phyloP scores from a whole-genome alignment of 108 stramenopile genomes.

The Cylindrotheca fusiformis region DNA sequence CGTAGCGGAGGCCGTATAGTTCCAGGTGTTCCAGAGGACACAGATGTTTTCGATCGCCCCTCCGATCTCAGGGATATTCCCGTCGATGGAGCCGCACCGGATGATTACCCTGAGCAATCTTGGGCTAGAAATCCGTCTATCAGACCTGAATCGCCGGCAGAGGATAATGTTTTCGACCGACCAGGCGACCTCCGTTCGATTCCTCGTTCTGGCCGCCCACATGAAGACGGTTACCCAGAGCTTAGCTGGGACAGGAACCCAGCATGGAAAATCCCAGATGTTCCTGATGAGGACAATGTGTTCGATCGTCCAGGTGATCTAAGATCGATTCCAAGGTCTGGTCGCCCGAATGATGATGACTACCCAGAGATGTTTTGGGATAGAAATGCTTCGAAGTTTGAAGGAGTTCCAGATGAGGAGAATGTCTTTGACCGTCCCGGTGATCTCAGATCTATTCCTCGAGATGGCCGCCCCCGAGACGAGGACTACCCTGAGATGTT shows the following conservation, averaged over 20 bases:
- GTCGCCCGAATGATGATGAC: constrained; percentile 14
- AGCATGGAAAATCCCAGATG: constrained; percentile 5
- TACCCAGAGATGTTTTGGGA: constrained; percentile 21
- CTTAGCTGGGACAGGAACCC: constrained; percentile 18
- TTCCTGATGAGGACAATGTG: constrained; percentile 24
- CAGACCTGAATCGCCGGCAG: constrained; percentile 2
- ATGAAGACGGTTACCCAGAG: constrained; percentile 22
- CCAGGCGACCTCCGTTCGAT: constrained; percentile 26
- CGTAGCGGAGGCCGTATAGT: constrained; percentile 3
- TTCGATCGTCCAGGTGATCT: constrained; percentile 28
- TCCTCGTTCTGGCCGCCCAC: constrained; percentile 29
- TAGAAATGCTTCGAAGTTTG: not conserved
- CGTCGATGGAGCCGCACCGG: constrained; percentile 12
- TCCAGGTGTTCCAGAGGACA: constrained; percentile 23
- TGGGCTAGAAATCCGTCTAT: constrained; percentile 5
- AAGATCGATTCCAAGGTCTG: constrained; percentile 24
- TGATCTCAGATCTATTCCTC: constrained; percentile 25
- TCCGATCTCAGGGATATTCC: constrained; percentile 6
- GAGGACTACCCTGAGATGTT: constrained; percentile 13
- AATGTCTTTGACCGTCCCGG: constrained; percentile 22
- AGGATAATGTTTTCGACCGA: constrained; percentile 21
- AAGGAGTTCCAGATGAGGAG: constrained; percentile 17
- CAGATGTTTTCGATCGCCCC: constrained; percentile 19
- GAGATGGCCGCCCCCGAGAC: constrained; percentile 26
- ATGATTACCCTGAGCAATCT: constrained; percentile 12